These are phyloP conservation scores for Paecilomyces niveus DNA, from an alignment of 2,329 filamentous ascomycete genomes.

Conservation along the genomic window DNA sequence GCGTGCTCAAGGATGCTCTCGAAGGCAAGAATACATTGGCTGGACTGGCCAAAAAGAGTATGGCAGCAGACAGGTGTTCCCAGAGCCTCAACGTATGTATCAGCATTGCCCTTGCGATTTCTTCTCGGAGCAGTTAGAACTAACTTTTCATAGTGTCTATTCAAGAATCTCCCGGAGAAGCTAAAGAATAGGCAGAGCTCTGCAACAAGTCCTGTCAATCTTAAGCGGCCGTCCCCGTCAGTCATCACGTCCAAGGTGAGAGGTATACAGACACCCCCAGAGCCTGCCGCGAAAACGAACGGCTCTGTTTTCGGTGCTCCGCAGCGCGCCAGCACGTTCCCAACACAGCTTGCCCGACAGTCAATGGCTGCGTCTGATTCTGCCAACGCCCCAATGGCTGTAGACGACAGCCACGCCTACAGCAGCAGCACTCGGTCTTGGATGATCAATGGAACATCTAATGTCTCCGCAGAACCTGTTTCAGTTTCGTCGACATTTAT, in stretches of 20 bases:
- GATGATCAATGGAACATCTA: constrained; percentile 6
- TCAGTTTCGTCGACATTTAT: neutral
- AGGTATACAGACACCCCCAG: constrained; percentile 11
- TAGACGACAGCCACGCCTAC: constrained; percentile 21
- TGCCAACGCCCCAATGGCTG: constrained; percentile 18
- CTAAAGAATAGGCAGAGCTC: constrained; percentile 51
- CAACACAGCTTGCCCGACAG: constrained; percentile 21
- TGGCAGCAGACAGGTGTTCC: constrained; percentile 83
- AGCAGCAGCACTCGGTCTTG: neutral
- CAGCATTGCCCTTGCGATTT: neutral
- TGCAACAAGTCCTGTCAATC: constrained; percentile 36
- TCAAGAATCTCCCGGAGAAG: constrained; percentile 72
- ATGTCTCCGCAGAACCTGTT: constrained; percentile 1
- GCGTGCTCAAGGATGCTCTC: constrained; percentile 72
- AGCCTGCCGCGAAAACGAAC: constrained; percentile 10
- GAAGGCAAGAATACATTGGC: constrained; percentile 78
- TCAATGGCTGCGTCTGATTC: constrained; percentile 11
- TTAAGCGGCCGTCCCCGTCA: constrained; percentile 41
- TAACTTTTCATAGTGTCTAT: constrained; percentile 54
- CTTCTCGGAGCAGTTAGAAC: neutral
- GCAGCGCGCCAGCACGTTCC: constrained; percentile 35
- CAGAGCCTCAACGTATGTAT: constrained; percentile 63
- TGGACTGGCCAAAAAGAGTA: constrained; percentile 70
- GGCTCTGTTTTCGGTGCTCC: constrained; percentile 11
- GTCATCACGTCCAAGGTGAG: constrained; percentile 8